Evolutionary conservation across 2,329 filamentous ascomycete species (phyloP), one percentile per base, ranked within the genome.

Genomic region (Fusarium praegraminearum): DNA sequence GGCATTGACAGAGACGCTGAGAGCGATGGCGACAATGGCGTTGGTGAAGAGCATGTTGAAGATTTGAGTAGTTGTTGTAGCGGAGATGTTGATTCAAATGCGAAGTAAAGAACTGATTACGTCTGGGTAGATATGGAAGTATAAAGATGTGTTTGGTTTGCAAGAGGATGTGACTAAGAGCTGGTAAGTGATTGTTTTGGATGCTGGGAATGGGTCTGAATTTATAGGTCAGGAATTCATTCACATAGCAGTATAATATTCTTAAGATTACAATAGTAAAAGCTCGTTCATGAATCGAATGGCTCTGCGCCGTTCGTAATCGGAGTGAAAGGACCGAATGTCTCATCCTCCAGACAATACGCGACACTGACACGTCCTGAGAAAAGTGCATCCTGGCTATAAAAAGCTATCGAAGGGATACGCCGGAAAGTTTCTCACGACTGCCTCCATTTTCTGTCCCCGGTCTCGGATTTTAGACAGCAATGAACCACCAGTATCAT

Each of bases 21-120:
- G 26, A 24, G 26, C 26, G 12, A 41, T 5, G 36, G n/a, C 26
- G 26, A 41, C n/a, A 7, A 41, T 41, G 26, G 35, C 9, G 26
- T 30, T 52, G 36, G 22, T 52, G 26, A 52, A 52, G 10, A 52
- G 50, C 50, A 52, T 52, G 13, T 30, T 41, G 50, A 28, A 30
- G 24, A 40, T n/a, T 20, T 40, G 4, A 20, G n/a, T 8, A 9
- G 10, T 51, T 36, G 7, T 11, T 28, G 11, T 50, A 5, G 30
- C 3, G n/a, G 20, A 2, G 20, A 36, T 24, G 22, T 4, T 51
- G 24, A 10, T 15, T 13, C 3, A 8, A 15, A 4, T 28, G 13
- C n/a, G 49, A 41, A 32, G 8, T 18, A 18, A 20, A 30, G 26
- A 41, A 8, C 13, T 32, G 12, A 16, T 30, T 32, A 4, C 16